Evolutionary conservation across 805 yeast genomes (phyloP), one percentile per base, ranked within the genome.

Genomic region (Saccharomycopsis malanga): DNA sequence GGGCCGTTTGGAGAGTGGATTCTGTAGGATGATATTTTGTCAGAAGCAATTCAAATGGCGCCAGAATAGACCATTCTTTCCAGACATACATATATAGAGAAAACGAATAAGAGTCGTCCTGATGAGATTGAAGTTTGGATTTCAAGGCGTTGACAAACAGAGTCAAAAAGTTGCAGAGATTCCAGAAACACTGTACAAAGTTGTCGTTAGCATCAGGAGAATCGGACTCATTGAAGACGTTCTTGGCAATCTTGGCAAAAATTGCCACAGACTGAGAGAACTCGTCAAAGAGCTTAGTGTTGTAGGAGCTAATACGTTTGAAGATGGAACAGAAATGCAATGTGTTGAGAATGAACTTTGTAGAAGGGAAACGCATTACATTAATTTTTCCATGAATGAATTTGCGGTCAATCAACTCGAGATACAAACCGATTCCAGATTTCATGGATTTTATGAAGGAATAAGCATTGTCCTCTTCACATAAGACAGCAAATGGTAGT

Each of bases 361-460:
- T 18, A 6, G 18, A 10, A 5, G 36, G 9, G 36, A 32, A 5
- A 7, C 15, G 9, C 36, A 9, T 32, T 7, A 32, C 36, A 32
- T 32, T 9, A 6, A 9, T n/a, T 32, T 7, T 7, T 14, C 15
- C 36, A 6, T 32, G 9, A 12, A 9, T 14, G 15, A 10, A 23
- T 6, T 14, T 40, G n/a, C 12, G 21, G 4, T 25, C 18, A 15
- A 40, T 27, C 21, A 40, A 17, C 14, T 40, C 44, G 18, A 25
- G 25, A n/a, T 27, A 40, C n/a, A 40, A 27, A 12, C 44, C 44
- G 14, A 40, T 12, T 15, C 44, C 44, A 18, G 27, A 24, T 29
- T 40, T 40, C 9, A 40, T 12, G 7, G 44, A 24, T 14, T 25
- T 23, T 4, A 40, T 27, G 10, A 17, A 40, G 4, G 44, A 25